Evolutionary conservation across 108 stramenopile species (phyloP), one percentile per base, ranked within the genome.

Genomic region (Conticribra weissflogii): DNA sequence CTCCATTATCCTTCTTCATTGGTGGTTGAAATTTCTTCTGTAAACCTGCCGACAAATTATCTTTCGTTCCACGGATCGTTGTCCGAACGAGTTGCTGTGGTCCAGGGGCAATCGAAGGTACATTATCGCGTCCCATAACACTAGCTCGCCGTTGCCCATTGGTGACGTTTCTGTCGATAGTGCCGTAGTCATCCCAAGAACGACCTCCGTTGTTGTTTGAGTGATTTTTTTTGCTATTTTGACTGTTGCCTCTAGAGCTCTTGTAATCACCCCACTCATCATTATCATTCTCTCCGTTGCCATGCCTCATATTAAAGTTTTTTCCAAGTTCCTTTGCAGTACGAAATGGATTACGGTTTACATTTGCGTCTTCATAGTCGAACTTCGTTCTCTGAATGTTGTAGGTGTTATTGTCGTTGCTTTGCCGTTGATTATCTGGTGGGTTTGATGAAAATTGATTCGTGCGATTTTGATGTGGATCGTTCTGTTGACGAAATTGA

Each of bases 11-110:
- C 16, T 82, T 63, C 71, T 85, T 85, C 69, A 71, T 64, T 33
- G 93, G 91, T 55, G 79, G 83, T 70, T 88, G 86, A 54, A 90
- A 95, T 61, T 92, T 95, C 45, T 88, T 82, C 59, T 84, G 81
- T 58, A 95, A 72, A 15, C 90, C 91, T 18, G 88, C 79, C 0
- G 87, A 88, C 55, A 95, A 80, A 56, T 73, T 68, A 17, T 68
- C 66, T 55, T 62, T 76, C 3, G 79, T 74, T 25, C 79, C 79
- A 24, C 68, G 44, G 23, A 79, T 54, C 3, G 70, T 70, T 4
- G 69, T 47, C 21, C 51, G 70, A 0, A 64, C 62, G 27, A 64
- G 24, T 29, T 69, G 76, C 41, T 76, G 75, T 17, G 86, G 84
- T 45, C 78, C 76, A 5, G 54, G 25, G 8, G 57, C 63, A 19